These are phyloP conservation scores for Penicillium sp. DNA, from an alignment of 2,329 filamentous ascomycete species.

Conservation along the genomic window DNA sequence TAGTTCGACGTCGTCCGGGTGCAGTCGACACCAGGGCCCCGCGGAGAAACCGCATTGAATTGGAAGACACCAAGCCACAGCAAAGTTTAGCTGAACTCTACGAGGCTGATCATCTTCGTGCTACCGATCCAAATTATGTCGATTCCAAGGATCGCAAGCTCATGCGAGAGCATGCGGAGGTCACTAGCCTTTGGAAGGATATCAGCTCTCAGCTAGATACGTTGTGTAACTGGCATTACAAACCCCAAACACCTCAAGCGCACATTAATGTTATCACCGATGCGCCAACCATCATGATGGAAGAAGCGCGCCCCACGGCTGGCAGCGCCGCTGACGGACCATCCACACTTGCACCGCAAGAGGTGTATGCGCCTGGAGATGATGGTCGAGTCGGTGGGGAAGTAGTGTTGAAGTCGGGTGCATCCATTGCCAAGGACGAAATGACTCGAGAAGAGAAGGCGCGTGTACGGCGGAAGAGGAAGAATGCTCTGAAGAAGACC, in stretches of 20 bases:
- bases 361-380: constrained; percentile 79
- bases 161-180: constrained; percentile 73
- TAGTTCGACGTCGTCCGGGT: constrained; percentile 73
- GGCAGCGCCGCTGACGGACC: constrained; percentile 55
- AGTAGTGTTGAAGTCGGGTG: constrained; percentile 68
- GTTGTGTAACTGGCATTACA: constrained; percentile 91
- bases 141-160: constrained; percentile 77
- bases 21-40: constrained; percentile 57
- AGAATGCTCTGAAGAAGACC: constrained; percentile 61
- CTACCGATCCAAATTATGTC: constrained; percentile 71
- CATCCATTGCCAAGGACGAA: constrained; percentile 74
- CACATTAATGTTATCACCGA: constrained; percentile 81
- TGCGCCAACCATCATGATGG: constrained; percentile 86
- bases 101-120: constrained; percentile 81
- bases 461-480: constrained; percentile 69
- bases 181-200: constrained; percentile 75
- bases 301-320: constrained; percentile 84
- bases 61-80: constrained; percentile 82
- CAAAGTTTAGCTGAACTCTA: constrained; percentile 88
- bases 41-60: constrained; percentile 67
- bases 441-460: constrained; percentile 82
- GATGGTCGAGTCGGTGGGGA: constrained; percentile 59
- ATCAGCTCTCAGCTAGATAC: constrained; percentile 76
- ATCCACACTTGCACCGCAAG: constrained; percentile 83
- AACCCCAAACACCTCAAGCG: constrained; percentile 76